Base-by-base conservation (phyloP, 1,139 yeast genomes). In the Debaryomyces robertsiae region DNA sequence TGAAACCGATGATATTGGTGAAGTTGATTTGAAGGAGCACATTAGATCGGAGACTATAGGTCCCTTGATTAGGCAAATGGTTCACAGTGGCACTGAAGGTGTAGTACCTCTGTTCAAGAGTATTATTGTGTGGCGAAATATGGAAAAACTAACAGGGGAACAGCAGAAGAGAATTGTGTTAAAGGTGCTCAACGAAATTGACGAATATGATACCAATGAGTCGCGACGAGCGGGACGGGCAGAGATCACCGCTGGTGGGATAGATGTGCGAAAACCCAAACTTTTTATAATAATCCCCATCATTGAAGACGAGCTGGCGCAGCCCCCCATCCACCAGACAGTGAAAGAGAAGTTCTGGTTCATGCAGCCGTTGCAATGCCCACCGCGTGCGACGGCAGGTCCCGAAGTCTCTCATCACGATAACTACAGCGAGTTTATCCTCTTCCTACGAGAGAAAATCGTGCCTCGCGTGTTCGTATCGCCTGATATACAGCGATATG, bases 341-440 rank as follows among this genome's bases (percentile, higher is more conserved):
- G 52, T 73, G 30, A 70, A 69, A 48, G 70, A 65, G 44, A 59
- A 63, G 48, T 69, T 72, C 47, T 67, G 74, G 73, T 69, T 69
- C 41, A 57, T 63, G n/a, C 51, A 45, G 15, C 39, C 44, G 40
- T 43, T 43, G 28, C 36, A 39, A 35, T 27, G 29, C 30, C 25
- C 14, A 17, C 31, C 13, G 7, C 16, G 16, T 15, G 9, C 30
- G 23, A 17, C 16, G 15, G 37, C 32, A 15, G 14, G 13, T 9
- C 9, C 10, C 19, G 37, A 30, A 1, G 9, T 24, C 2, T 25
- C 17, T n/a, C 17, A 17, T 7, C 6, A 14, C 6, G 44, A 30
- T 3, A 25, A 45, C 30, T 43, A 46, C 30, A 16, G 25, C 18
- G 27, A 44, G 3, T 39, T 38, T 6, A 42, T 54, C 7, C 27